A percentile compares a stretch with the other conserved stretches of the same genome.
Evolutionary conservation across 768 basidiomycete genomes (phyloP).

Genomic region (Lanmaoa pseudosensibilis): DNA sequence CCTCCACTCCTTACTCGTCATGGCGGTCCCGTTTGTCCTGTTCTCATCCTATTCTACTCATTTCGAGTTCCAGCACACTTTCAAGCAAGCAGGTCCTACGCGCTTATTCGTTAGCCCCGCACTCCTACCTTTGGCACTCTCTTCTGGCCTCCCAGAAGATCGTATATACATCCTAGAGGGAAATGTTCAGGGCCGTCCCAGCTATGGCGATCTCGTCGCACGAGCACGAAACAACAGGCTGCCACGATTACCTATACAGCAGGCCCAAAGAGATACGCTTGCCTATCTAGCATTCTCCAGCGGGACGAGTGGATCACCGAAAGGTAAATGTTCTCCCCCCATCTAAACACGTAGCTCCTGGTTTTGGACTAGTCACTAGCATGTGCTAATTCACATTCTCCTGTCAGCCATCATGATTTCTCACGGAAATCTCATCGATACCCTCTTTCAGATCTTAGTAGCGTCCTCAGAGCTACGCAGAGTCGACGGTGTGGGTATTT

Average conservation of each 20-base stretch:
- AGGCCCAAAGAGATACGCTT: slow-evolving; percentile 51
- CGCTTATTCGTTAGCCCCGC: slow-evolving; percentile 53
- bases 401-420: slow-evolving; percentile 68
- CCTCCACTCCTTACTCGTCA: slow-evolving; percentile 47
- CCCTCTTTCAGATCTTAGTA: slow-evolving; percentile 41
- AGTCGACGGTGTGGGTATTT: slow-evolving; percentile 40
- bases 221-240: slow-evolving; percentile 38
- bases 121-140: slow-evolving; percentile 43
- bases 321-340: slow-evolving; percentile 55
- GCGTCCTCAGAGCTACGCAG: slow-evolving; percentile 31
- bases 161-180: slow-evolving; percentile 53
- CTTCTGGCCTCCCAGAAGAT: slow-evolving; percentile 39
- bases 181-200: slow-evolving; percentile 38
- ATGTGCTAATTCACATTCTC: slow-evolving; percentile 2
- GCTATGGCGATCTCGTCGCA: slow-evolving; percentile 46
- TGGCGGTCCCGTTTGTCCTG: slow-evolving; percentile 53
- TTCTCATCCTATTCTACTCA: slow-evolving; percentile 56
- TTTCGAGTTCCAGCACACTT: slow-evolving; percentile 52
- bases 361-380: background rate
- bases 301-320: slow-evolving; percentile 74
- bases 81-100: slow-evolving; percentile 49
- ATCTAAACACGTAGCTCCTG: background rate
- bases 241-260: slow-evolving; percentile 42
- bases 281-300: slow-evolving; percentile 77
- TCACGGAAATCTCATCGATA: slow-evolving; percentile 58